phyloP scores from a whole-genome alignment of 2,329 filamentous ascomycete species.

The Beauveria scarabaeidicola region DNA sequence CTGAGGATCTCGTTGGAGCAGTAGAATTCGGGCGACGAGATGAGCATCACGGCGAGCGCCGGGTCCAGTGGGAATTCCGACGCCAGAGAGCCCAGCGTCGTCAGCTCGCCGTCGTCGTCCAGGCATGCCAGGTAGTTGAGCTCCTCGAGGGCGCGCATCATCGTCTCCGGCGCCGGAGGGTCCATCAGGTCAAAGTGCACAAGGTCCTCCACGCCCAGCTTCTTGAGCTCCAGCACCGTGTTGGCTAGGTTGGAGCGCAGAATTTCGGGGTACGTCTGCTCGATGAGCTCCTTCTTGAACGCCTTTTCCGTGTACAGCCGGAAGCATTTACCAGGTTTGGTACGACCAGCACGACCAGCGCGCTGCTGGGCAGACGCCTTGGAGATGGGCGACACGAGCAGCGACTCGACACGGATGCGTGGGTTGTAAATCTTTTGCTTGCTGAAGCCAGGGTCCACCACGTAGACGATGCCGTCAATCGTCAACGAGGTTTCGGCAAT shows the following conservation, averaged over 20 bases:
- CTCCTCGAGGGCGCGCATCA: slow-evolving; percentile 96
- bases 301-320: slow-evolving; percentile 89
- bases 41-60: slow-evolving; percentile 91
- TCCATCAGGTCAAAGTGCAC: slow-evolving; percentile 99
- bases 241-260: slow-evolving; percentile 89
- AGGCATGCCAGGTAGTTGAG: slow-evolving; percentile 95
- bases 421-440: slow-evolving; percentile 99
- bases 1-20: slow-evolving; percentile 98
- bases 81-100: slow-evolving; percentile 72
- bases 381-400: slow-evolving; percentile 95
- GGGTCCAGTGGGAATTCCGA: slow-evolving; percentile 96
- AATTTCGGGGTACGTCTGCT: slow-evolving; percentile 95
- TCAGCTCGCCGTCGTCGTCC: slow-evolving; percentile 92
- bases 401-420: slow-evolving; percentile 87
- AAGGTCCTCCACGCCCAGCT: slow-evolving; percentile 88
- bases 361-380: slow-evolving; percentile 96
- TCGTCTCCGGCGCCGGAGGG: slow-evolving; percentile 90
- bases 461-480: slow-evolving; percentile 97
- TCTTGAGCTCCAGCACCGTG: slow-evolving; percentile 93
- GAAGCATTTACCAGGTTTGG: slow-evolving; percentile 96
- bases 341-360: slow-evolving; percentile 98
- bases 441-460: slow-evolving; percentile 97
- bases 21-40: slow-evolving; percentile 94
- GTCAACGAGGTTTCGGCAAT: slow-evolving; percentile 97
- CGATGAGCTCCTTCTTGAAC: slow-evolving; percentile 96